Base-by-base conservation (phyloP, 352 stramenopile species). In the Peronospora belbahrii region DNA sequence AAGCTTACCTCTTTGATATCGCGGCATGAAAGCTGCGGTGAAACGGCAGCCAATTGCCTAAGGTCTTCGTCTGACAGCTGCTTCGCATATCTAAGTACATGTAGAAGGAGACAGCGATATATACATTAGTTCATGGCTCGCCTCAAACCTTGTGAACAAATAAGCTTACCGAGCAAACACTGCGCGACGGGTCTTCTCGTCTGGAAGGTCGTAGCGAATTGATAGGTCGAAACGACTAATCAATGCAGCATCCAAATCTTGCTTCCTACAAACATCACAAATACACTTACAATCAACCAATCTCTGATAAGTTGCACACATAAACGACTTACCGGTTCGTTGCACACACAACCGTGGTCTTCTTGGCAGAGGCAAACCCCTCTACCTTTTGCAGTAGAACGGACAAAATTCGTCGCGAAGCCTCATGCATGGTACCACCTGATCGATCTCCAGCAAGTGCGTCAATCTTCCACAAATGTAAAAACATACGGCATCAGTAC, bases 161-260 rank as follows among this genome's bases (percentile, higher is more conserved):
- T 36, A 32, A 32, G 20, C 23, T 8, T 76, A 97, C 64, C 85
- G 67, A 38, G 65, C 65, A 71, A 97, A 97, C 4, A 97, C 87
- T 27, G 79, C 83, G 23, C 70, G 58, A 10, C 91, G 79, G 3
- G 89, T 95, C 7, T 56, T 59, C 31, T 87, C 65, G 31, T 94
- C 78, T 1, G 91, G 91, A 2, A 97, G 64, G 27, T 94, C 82
- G 49, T 97, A 97, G 43, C 79, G 73, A 49, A 97, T 95, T 34
- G 74, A 93, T 15, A 97, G 67, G 56, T 97, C 85, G 45, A 97
- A 97, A 28, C 91, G 86, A 52, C 85, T 97, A 37, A 97, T 82
- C 40, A 97, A 58, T 1, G 91, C 90, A 2, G 83, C 68, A 53
- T 97, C 91, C 28, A 97, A 58, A 51, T 97, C 91, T 62, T 96